Evolutionary conservation across 2,329 filamentous ascomycete species (phyloP).

Genomic region (Ascochyta viciae-villosae): DNA sequence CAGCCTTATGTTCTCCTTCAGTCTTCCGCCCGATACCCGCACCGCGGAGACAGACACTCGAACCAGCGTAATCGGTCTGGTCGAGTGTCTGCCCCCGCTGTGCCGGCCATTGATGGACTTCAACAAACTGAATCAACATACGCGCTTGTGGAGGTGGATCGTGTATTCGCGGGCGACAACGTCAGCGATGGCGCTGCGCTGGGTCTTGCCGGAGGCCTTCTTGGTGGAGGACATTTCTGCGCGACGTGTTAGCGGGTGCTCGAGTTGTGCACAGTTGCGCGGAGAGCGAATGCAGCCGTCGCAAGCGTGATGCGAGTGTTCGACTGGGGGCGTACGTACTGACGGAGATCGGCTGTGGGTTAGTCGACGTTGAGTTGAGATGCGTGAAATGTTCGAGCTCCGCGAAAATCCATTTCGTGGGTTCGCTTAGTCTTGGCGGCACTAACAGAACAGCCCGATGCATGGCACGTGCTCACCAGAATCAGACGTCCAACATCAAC

Average conservation of each 20-base stretch:
- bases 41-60: slow-evolving; percentile 18
- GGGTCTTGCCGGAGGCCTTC: slow-evolving; percentile 70
- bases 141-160: slow-evolving; percentile 99
- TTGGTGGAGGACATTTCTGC: slow-evolving; percentile 54
- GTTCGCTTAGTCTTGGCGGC: slow-evolving; percentile 29
- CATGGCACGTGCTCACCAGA: background rate
- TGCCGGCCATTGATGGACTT: slow-evolving; percentile 68
- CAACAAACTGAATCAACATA: slow-evolving; percentile 79
- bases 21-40: slow-evolving; percentile 71
- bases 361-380: slow-evolving; percentile 35
- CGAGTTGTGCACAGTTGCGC: background rate
- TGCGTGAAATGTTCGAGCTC: slow-evolving; percentile 26
- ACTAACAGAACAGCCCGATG: background rate
- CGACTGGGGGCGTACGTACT: slow-evolving; percentile 25
- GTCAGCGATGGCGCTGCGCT: slow-evolving; percentile 95
- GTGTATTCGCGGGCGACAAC: slow-evolving; percentile 99
- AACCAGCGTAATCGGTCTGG: slow-evolving; percentile 32
- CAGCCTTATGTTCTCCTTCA: slow-evolving; percentile 54
- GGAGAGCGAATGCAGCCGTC: background rate
- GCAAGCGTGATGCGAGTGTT: no score
- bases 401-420: slow-evolving; percentile 28
- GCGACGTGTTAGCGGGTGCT: slow-evolving; percentile 26
- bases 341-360: slow-evolving; percentile 36
- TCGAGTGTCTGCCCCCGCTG: slow-evolving; percentile 24
- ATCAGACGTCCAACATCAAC: background rate